Evolutionary conservation across 2,329 filamentous ascomycete species (phyloP).

Genomic region (Colletotrichum graminicola): DNA sequence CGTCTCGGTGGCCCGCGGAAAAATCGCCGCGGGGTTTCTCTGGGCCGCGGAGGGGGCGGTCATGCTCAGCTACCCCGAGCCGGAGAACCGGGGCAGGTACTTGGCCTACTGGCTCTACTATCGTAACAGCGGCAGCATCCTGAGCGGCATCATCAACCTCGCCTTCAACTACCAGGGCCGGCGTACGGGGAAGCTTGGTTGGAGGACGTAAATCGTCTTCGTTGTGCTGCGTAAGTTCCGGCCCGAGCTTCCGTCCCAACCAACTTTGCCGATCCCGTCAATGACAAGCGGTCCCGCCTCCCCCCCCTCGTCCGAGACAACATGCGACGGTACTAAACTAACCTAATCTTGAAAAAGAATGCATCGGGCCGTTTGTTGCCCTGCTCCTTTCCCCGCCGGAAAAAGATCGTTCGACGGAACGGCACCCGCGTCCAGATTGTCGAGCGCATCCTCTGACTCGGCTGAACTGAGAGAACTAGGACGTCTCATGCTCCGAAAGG

Average conservation of each 20-base stretch:
- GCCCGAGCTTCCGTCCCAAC: not conserved
- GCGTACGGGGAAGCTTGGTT: constrained; percentile 46
- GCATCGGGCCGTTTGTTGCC: constrained; percentile 45
- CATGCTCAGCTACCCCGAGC: constrained; percentile 45
- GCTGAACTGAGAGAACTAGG: constrained; percentile 46
- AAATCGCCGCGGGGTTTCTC: constrained; percentile 45
- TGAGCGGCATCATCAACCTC: constrained; percentile 61
- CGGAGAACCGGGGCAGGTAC: constrained; percentile 39
- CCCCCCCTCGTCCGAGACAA: not conserved
- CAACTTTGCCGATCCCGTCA: not conserved
- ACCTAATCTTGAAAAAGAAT: constrained; percentile 39
- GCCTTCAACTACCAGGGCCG: constrained; percentile 53
- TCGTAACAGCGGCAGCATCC: constrained; percentile 47
- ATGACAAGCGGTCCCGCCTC: not conserved
- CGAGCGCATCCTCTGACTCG: constrained; percentile 43
- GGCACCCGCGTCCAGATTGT: constrained; percentile 45
- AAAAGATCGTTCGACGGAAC: constrained; percentile 46
- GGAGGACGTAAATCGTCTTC: constrained; percentile 48
- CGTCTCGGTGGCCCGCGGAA: constrained; percentile 46
- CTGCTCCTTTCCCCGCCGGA: constrained; percentile 48
- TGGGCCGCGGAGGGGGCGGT: constrained; percentile 48
- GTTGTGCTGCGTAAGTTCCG: constrained; percentile 43
- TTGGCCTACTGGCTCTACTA: constrained; percentile 37
- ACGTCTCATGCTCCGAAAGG: constrained; percentile 39
- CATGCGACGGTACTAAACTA: constrained; percentile 21